Base-by-base conservation (phyloP, 805 yeast species). In the Blastobotrys americana region DNA sequence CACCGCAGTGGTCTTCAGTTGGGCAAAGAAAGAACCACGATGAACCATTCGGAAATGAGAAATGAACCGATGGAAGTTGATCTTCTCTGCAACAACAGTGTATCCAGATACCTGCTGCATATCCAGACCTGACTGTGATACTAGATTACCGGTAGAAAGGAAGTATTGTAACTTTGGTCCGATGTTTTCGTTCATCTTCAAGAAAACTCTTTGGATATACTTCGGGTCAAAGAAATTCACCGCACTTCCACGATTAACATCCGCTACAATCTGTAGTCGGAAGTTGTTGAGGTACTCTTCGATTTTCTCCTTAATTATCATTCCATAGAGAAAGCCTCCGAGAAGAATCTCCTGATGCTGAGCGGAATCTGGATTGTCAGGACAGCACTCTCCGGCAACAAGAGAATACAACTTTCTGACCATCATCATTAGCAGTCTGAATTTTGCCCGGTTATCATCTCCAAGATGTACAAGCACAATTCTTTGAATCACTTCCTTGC, bases 21-120 rank as follows among this genome's bases (percentile, higher is more conserved):
- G 96, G 37, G 98, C 97, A 65, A 93, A 93, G 80, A 93, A 93
- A 53, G 97, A 87, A 67, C 98, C 98, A 78, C 98, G 84, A 68
- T 93, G 98, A 43, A 93, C 97, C 98, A 93, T 93, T 69, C 98
- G 74, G 76, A 93, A 93, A 72, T 93, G 98, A n/a, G 97, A 82
- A 53, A 93, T 80, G 71, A 93, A 93, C 62, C 98, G 83, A 67
- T 93, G 84, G 75, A 88, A 93, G 65, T 93, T 93, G 67, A 93
- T 93, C 68, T 93, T 93, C 69, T 93, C 98, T 3, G 97, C 98
- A 50, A 93, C 97, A 54, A 93, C 98, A 1, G 98, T 93, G 66
- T 86, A 93, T 58, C 98, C 98, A 43, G 95, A 82, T 41, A 88
- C 96, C 71, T 93, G 98, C 68, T 93, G 98, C 66, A 93, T 77